Evolutionary conservation across 2,329 filamentous ascomycete species (phyloP).

Genomic region (Pseudogymnoascus sp.): DNA sequence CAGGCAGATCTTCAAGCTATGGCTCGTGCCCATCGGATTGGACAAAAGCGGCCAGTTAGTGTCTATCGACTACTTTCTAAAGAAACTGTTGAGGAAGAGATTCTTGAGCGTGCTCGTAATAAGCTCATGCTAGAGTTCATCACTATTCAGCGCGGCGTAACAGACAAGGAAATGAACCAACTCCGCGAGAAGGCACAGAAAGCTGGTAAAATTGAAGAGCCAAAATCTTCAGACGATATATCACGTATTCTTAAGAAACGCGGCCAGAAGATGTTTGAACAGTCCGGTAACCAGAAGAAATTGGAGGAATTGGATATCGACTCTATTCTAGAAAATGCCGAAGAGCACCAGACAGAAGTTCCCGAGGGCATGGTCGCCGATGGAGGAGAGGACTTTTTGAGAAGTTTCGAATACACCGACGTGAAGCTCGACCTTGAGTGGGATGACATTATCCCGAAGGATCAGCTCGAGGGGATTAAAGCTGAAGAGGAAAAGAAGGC

Average conservation of each 20-base stretch:
- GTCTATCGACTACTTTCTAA: constrained; percentile 96
- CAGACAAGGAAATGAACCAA: constrained; percentile 82
- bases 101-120: constrained; percentile 90
- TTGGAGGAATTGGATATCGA: constrained; percentile 97
- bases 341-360: constrained; percentile 93
- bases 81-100: constrained; percentile 96
- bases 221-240: constrained; percentile 88
- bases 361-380: constrained; percentile 91
- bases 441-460: constrained; percentile 97
- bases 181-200: constrained; percentile 69
- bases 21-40: constrained; percentile 96
- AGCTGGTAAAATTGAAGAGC: constrained; percentile 71
- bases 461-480: constrained; percentile 84
- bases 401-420: constrained; percentile 85
- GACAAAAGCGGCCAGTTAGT: constrained; percentile 90
- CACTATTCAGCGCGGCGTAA: constrained; percentile 94
- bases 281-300: constrained; percentile 92
- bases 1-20: constrained; percentile 97
- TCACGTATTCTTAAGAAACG: constrained; percentile 94
- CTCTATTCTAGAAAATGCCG: constrained; percentile 90
- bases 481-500: constrained; percentile 79
- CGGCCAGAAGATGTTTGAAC: constrained; percentile 99
- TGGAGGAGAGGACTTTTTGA: constrained; percentile 93
- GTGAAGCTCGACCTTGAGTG: constrained; percentile 96
- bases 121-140: constrained; percentile 97